Base-by-base conservation (phyloP, 352 stramenopile species). In the Globisporangium polare region DNA sequence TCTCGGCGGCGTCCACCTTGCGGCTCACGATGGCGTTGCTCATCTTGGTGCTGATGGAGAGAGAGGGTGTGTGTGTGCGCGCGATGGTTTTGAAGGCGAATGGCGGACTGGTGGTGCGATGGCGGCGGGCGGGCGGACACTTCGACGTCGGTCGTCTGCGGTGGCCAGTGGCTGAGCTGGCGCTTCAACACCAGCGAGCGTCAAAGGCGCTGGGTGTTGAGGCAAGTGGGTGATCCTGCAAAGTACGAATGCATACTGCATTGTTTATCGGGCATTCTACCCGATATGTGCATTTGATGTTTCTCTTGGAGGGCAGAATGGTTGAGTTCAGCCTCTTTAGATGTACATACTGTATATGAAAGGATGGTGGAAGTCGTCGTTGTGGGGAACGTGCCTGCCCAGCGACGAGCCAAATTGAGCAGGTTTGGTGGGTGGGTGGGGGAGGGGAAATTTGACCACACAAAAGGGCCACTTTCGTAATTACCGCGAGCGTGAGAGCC, bases 1-100 rank as follows among this genome's bases (percentile, higher is more conserved):
- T 90, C 52, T 88, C 86, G 42, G 66, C 71, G 17, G 86, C 89
- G 58, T 94, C 75, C 27, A 97, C 62, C 74, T 97, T 97, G 47
- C 66, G 53, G 37, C 65, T 62, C 26, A 53, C 47, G 47, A 53
- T 33, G 47, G 26, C 26, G 9, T 20, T 29, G 47, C 47, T 53
- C 47, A 53, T 53, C 37, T 2, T 12, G 6, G 29, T 33, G 29
- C 4, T 6, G 47, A 53, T n/a, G 22, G 27, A 24, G 10, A 12
- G 46, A 12, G 13, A 13, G 22, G n/a, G 15, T 15, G 3, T 18
- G 46, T 1, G 33, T 37, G 33, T 3, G 33, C 5, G 33, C 5
- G 33, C 12, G 24, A 17, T 15, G 45, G 45, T 52, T 20, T 53
- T 53, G n/a, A 15, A 17, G 47, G 47, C 47, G 47, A 53, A 35